These are phyloP conservation scores for Madurella fahalii DNA, from an alignment of 2,329 filamentous ascomycete genomes.

Conservation along the genomic window DNA sequence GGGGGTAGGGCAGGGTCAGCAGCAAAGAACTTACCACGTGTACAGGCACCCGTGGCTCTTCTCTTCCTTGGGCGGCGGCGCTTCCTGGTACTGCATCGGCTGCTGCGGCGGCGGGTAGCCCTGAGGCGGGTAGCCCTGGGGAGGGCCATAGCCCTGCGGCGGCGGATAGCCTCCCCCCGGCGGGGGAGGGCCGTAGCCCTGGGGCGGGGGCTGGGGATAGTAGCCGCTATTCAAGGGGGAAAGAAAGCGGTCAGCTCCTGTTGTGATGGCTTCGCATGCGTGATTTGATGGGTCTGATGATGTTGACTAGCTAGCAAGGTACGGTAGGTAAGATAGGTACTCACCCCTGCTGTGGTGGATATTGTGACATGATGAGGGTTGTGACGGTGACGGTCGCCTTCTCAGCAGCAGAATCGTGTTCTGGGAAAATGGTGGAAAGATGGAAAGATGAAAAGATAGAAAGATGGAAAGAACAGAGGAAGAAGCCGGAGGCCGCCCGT, in stretches of 20 bases:
- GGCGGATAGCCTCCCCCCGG: not conserved
- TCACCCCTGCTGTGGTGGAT: not conserved
- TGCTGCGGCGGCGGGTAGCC: conserved; percentile 7
- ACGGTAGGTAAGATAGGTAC: not conserved
- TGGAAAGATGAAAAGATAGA: not conserved
- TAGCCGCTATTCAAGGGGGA: not conserved
- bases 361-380: not conserved
- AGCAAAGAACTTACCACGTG: conserved; percentile 32
- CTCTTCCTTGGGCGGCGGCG: conserved; percentile 35
- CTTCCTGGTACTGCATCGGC: conserved; percentile 34
- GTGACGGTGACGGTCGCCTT: not conserved
- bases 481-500: not conserved
- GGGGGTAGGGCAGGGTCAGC: no score
- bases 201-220: conserved; percentile 1
- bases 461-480: not conserved
- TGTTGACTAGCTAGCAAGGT: not conserved
- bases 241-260: not conserved
- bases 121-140: conserved; percentile 1
- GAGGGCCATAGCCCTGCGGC: conserved; percentile 17
- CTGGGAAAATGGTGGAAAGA: not conserved
- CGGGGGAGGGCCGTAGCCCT: conserved; percentile 10
- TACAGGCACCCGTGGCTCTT: conserved; percentile 41
- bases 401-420: not conserved
- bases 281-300: not conserved
- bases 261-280: not conserved